A percentile compares a stretch with the other conserved stretches of the same genome.
Conservation (phyloP, 202 grass and related monocot genomes). For the Setaria italica region DNA sequence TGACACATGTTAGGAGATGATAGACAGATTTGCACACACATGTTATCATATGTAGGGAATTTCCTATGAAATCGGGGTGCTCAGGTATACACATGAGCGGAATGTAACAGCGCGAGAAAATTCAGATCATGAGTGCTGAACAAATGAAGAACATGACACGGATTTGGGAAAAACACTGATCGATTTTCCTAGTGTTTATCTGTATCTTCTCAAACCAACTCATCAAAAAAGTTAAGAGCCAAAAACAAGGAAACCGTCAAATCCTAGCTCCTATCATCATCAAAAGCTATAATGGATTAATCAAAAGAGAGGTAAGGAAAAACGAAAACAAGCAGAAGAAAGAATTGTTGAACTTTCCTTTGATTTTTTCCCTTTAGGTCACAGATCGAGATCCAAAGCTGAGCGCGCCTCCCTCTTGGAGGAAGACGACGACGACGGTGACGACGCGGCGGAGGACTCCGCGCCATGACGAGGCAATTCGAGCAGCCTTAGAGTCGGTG, state of each 20-base stretch:
- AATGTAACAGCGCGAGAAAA: slow-evolving; percentile 34
- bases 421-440: slow-evolving; percentile 73
- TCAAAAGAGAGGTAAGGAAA: slow-evolving; percentile 19
- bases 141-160: neutral
- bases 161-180: slow-evolving; percentile 38
- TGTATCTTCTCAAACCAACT: slow-evolving; percentile 59
- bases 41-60: slow-evolving; percentile 66
- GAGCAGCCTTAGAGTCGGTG: slow-evolving; percentile 50
- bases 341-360: slow-evolving; percentile 65
- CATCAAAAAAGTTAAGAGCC: slow-evolving; percentile 38
- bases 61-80: neutral
- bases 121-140: slow-evolving; percentile 33
- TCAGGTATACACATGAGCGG: neutral
- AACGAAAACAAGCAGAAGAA: slow-evolving; percentile 45
- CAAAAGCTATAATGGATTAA: slow-evolving; percentile 45
- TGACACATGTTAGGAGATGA: slow-evolving; percentile 5
- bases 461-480: slow-evolving; percentile 50
- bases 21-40: slow-evolving; percentile 23
- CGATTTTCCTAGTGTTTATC: slow-evolving; percentile 48
- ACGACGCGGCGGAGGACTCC: slow-evolving; percentile 44
- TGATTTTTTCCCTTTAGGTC: slow-evolving; percentile 51
- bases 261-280: slow-evolving; percentile 59
- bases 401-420: slow-evolving; percentile 66
- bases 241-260: slow-evolving; percentile 49
- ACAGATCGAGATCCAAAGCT: slow-evolving; percentile 91